These are phyloP conservation scores for Irpex rosettiformis DNA, from an alignment of 1,284 basidiomycete genomes.

Conservation along the genomic window DNA sequence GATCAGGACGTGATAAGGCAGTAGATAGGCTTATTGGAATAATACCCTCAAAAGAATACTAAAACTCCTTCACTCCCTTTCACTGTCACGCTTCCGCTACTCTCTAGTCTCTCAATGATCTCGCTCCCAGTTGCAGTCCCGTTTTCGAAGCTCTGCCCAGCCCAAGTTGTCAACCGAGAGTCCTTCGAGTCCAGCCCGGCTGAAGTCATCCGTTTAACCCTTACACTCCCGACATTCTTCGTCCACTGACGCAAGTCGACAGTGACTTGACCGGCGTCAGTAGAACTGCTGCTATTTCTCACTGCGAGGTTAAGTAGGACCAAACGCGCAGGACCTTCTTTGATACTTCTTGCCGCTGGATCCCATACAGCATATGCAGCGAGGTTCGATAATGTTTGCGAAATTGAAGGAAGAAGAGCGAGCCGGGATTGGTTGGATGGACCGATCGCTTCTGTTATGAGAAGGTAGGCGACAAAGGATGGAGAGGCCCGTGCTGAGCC, in stretches of 20 bases:
- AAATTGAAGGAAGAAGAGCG: conserved; percentile 21
- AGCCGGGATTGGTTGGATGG: conserved; percentile 24
- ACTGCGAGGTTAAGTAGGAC: conserved; percentile 32
- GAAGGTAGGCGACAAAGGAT: conserved; percentile 33
- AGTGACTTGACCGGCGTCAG: conserved; percentile 17
- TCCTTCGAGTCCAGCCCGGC: conserved; percentile 31
- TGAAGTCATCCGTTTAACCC: conserved; percentile 28
- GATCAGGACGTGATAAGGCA: too few species aligned
- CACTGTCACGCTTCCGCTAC: conserved; percentile 22
- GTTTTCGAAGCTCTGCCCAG: conserved; percentile 31
- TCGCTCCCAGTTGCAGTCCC: conserved; percentile 28
- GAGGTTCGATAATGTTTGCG: conserved; percentile 20
- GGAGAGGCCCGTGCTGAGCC: conserved; percentile 32
- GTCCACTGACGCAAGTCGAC: conserved; percentile 25
- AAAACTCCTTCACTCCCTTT: conserved; percentile 32
- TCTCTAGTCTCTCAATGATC: conserved; percentile 22
- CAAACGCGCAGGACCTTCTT: conserved; percentile 20
- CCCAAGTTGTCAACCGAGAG: conserved; percentile 29
- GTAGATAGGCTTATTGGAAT: too few species aligned
- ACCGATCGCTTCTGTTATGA: conserved; percentile 34
- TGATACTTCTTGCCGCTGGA: conserved; percentile 15
- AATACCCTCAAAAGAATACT: conserved; percentile 24
- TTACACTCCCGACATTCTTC: conserved; percentile 15
- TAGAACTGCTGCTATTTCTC: conserved; percentile 20
- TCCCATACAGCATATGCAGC: conserved; percentile 35